Evolutionary conservation across 495 filamentous ascomycete genomes (phyloP).

Genomic region (Trichoderma erinaceum): DNA sequence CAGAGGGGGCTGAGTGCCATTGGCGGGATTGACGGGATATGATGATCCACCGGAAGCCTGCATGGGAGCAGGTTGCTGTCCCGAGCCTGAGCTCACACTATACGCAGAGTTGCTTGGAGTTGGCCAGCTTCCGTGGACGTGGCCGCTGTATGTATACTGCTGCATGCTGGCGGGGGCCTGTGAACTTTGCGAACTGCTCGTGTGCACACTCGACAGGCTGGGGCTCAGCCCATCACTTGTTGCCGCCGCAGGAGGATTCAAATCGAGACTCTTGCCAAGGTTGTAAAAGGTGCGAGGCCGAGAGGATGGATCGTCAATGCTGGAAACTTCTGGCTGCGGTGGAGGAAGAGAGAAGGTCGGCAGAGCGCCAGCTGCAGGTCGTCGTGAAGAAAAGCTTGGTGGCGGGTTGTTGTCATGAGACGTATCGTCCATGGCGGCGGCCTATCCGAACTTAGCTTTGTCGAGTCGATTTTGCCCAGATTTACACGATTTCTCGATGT

Average conservation of each 20-base stretch:
- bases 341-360: slow-evolving; percentile 53
- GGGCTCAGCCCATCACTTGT: slow-evolving; percentile 57
- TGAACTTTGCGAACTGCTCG: slow-evolving; percentile 45
- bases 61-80: slow-evolving; percentile 32
- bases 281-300: slow-evolving; percentile 20
- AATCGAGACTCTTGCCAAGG: slow-evolving; percentile 42
- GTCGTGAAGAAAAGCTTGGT: slow-evolving; percentile 38
- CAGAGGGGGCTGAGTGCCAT: background rate
- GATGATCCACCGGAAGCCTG: slow-evolving; percentile 22
- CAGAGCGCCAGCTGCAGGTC: slow-evolving; percentile 54
- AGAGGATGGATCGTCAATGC: slow-evolving; percentile 35
- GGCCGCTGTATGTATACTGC: slow-evolving; percentile 40
- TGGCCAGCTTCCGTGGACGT: slow-evolving; percentile 44
- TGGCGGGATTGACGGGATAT: slow-evolving; percentile 13
- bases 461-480: background rate
- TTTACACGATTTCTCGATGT: background rate
- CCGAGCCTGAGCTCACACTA: slow-evolving; percentile 48
- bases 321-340: slow-evolving; percentile 46
- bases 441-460: background rate
- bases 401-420: slow-evolving; percentile 4
- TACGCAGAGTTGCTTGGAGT: slow-evolving; percentile 49
- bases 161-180: slow-evolving; percentile 35
- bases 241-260: slow-evolving; percentile 36
- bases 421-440: slow-evolving; percentile 5
- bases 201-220: slow-evolving; percentile 51